A percentile compares a stretch with the other conserved stretches of the same genome.
phyloP scores from a whole-genome alignment of 2,329 filamentous ascomycete genomes.

The Diaporthe vexans region DNA sequence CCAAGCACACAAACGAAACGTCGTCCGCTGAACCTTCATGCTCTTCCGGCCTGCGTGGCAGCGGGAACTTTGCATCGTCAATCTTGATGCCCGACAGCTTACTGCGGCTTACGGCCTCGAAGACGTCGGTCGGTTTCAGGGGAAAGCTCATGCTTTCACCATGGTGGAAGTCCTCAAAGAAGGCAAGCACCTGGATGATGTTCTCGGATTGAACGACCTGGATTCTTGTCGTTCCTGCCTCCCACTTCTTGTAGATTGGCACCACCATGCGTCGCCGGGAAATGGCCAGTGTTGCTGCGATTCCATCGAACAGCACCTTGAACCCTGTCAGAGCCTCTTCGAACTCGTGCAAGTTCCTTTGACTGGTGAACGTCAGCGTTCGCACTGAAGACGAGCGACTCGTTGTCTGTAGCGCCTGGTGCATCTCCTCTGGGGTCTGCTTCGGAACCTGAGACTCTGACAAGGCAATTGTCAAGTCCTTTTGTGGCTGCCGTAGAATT shows the following conservation, averaged over 20 bases:
- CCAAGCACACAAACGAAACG: slow-evolving; percentile 83
- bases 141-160: slow-evolving; percentile 91
- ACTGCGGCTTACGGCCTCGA: slow-evolving; percentile 76
- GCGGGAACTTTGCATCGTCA: slow-evolving; percentile 90
- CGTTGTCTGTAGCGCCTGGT: slow-evolving; percentile 73
- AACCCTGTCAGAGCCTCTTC: slow-evolving; percentile 86
- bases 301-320: slow-evolving; percentile 79
- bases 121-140: slow-evolving; percentile 86
- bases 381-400: slow-evolving; percentile 75
- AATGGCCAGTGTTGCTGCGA: slow-evolving; percentile 83
- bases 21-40: slow-evolving; percentile 67
- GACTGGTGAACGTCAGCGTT: slow-evolving; percentile 76
- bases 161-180: slow-evolving; percentile 90
- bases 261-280: slow-evolving; percentile 89
- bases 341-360: slow-evolving; percentile 82
- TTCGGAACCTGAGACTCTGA: slow-evolving; percentile 75
- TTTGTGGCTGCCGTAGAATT: slow-evolving; percentile 79
- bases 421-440: slow-evolving; percentile 73
- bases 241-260: slow-evolving; percentile 95
- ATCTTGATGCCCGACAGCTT: slow-evolving; percentile 82
- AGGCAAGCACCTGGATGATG: slow-evolving; percentile 83
- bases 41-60: slow-evolving; percentile 72
- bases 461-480: slow-evolving; percentile 82
- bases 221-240: slow-evolving; percentile 82
- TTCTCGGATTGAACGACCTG: slow-evolving; percentile 85